Percentiles rank a stretch among this genome's conserved stretches.
These are phyloP conservation scores for Hydnomerulius pinastri DNA, from an alignment of 768 basidiomycete genomes.

Conservation along the genomic window DNA sequence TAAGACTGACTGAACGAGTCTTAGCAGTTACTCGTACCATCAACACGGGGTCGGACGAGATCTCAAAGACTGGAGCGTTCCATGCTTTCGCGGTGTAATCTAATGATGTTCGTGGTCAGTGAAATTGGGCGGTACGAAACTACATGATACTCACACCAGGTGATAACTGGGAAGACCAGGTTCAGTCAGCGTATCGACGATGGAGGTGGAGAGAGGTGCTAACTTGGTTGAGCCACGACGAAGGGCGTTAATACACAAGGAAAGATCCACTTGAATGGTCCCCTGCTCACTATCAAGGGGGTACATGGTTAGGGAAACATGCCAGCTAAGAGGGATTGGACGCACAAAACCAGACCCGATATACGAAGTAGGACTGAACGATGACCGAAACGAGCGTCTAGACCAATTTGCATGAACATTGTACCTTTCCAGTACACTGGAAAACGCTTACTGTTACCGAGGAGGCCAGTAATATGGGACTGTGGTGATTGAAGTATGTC, in stretches of 20 bases:
- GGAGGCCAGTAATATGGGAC: neutral
- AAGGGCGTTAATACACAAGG: neutral
- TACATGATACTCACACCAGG: neutral
- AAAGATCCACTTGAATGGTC: neutral
- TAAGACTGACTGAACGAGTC: neutral
- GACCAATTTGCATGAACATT: neutral
- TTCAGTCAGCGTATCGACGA: neutral
- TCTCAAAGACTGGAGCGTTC: neutral
- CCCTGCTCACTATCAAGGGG: neutral
- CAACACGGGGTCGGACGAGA: neutral
- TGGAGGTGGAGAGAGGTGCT: neutral
- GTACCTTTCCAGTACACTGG: neutral
- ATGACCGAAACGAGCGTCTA: neutral
- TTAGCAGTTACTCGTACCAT: neutral
- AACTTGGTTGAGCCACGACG: neutral
- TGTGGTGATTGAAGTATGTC: neutral
- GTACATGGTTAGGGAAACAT: neutral
- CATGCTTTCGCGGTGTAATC: neutral
- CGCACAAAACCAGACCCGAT: neutral
- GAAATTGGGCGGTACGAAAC: neutral
- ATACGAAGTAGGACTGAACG: neutral
- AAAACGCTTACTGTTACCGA: neutral
- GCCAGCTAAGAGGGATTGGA: neutral
- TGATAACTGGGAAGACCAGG: neutral
- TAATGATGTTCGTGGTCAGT: neutral